Conservation (phyloP, 2,329 filamentous ascomycete genomes). For the Exserohilum turcica region DNA sequence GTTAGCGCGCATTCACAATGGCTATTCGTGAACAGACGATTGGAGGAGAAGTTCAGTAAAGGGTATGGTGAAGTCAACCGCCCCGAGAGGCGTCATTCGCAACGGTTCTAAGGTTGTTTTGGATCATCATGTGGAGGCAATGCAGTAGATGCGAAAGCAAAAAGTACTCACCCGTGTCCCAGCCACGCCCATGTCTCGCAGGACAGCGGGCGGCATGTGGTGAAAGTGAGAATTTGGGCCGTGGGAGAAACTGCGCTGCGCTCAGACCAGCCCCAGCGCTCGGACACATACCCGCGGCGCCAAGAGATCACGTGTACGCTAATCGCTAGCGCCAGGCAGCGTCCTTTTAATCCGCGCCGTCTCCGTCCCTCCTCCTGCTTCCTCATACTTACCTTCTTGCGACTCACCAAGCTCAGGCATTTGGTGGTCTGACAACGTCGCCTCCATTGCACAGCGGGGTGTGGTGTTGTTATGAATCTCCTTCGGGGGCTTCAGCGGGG, state of each 20-base stretch:
- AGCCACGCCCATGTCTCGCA: constrained; percentile 7
- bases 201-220: constrained; percentile 5
- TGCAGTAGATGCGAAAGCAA: background rate
- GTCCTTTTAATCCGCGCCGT: background rate
- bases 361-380: background rate
- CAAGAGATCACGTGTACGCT: background rate
- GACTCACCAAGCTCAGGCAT: constrained; percentile 35
- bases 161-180: constrained; percentile 6
- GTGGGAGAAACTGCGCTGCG: constrained; percentile 7
- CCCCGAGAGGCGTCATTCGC: constrained; percentile 64
- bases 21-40: background rate
- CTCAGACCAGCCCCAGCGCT: background rate
- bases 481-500: constrained; percentile 41
- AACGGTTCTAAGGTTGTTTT: constrained; percentile 64
- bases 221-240: background rate
- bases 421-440: constrained; percentile 29
- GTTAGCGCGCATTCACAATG: constrained; percentile 42
- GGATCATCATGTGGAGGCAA: constrained; percentile 37
- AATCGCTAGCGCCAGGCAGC: background rate
- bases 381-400: constrained; percentile 35
- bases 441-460: constrained; percentile 47
- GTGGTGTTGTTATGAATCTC: constrained; percentile 37
- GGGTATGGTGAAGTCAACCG: constrained; percentile 56
- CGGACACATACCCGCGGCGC: background rate
- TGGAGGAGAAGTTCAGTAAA: constrained; percentile 38